Percentiles rank a stretch among this genome's conserved stretches.
Evolutionary conservation across 208 protist species (phyloP).

Genomic region (Trypanosoma cruzi): DNA sequence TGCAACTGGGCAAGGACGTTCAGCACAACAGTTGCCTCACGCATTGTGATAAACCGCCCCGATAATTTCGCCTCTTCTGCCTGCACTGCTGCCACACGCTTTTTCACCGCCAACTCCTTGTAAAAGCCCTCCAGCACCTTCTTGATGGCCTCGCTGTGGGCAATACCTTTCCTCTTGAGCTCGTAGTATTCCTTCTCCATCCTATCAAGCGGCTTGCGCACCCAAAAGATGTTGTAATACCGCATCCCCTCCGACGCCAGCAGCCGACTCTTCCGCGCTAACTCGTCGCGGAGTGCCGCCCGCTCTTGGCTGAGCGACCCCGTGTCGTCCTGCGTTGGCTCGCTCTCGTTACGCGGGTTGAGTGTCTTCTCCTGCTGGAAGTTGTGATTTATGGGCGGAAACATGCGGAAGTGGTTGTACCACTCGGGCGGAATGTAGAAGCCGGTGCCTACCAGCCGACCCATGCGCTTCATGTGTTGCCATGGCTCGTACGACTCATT

Average conservation of each 20-base stretch:
- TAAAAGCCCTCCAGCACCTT: conserved; percentile 81
- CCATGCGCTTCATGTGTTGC: conserved; percentile 91
- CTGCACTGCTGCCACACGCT: conserved; percentile 85
- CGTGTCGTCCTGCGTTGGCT: conserved; percentile 79
- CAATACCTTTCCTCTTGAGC: conserved; percentile 66
- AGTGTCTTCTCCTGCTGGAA: conserved; percentile 90
- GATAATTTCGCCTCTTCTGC: conserved; percentile 91
- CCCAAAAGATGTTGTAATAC: conserved; percentile 94
- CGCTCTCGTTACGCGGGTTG: conserved; percentile 79
- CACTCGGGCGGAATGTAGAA: conserved; percentile 94
- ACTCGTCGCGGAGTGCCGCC: conserved; percentile 72
- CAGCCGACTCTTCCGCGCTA: conserved; percentile 81
- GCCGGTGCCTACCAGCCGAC: conserved; percentile 81
- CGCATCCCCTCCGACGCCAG: conserved; percentile 90
- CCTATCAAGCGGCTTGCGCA: conserved; percentile 90
- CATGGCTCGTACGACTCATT: conserved; percentile 93
- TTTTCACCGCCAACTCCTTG: conserved; percentile 78
- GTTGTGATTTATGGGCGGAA: conserved; percentile 90
- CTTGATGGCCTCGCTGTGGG: conserved; percentile 76
- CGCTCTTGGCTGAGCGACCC: conserved; percentile 63
- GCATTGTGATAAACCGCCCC: conserved; percentile 90
- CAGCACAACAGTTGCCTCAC: conserved; percentile 88
- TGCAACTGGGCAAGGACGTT: conserved; percentile 82
- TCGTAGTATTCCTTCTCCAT: conserved; percentile 92
- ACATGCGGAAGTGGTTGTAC: conserved; percentile 94